Conservation (phyloP, 2,329 filamentous ascomycete species). For the Pochonia chlamydosporia region DNA sequence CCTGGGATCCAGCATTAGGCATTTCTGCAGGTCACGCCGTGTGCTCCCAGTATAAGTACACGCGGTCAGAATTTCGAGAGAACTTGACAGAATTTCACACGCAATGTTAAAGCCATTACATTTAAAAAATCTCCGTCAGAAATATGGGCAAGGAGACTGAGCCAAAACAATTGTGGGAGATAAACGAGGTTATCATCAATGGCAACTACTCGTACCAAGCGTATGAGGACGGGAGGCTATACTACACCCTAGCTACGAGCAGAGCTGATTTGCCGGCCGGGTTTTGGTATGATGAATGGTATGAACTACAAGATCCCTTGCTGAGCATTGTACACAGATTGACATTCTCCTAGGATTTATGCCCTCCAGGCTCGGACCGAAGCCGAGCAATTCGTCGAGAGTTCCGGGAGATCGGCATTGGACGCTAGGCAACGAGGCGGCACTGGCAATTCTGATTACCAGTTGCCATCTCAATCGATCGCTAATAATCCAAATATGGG, state of each 20-base stretch:
- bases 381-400: background rate
- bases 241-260: background rate
- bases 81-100: too few relatives aligned
- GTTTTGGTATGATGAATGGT: background rate
- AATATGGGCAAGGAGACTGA: background rate
- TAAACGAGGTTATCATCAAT: background rate
- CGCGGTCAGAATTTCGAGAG: too few relatives aligned
- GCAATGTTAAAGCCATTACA: background rate
- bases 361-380: background rate
- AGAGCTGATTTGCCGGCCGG: background rate
- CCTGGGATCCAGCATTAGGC: too few relatives aligned
- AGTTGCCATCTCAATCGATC: background rate
- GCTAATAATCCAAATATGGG: background rate
- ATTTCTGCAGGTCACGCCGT: too few relatives aligned
- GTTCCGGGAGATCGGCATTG: background rate
- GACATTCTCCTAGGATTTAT: too few relatives aligned
- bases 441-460: background rate
- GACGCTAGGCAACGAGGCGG: background rate
- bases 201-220: background rate
- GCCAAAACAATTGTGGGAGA: background rate
- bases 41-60: too few relatives aligned
- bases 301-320: too few relatives aligned
- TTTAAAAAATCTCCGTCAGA: background rate
- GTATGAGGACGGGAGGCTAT: background rate
- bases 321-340: too few relatives aligned